Evolutionary conservation across 148 eudicot genomes (phyloP).

Genomic region (Rhododendron vialii): DNA sequence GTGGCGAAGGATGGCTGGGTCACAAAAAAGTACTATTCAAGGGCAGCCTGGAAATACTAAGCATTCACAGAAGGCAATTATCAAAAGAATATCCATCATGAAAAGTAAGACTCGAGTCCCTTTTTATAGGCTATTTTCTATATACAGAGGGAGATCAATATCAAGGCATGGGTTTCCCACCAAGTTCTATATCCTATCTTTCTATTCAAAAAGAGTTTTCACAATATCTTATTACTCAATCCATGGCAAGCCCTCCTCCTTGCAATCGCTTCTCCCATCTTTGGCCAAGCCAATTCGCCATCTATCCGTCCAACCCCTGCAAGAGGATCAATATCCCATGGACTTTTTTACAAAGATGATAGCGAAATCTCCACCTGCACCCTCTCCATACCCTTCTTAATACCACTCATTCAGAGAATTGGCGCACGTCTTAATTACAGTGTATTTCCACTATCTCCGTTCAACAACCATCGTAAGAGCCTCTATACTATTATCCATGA

Average conservation of each 20-base stretch:
- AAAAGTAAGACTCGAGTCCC: not conserved
- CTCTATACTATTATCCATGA: too few species aligned
- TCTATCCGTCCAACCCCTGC: not conserved
- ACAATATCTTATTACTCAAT: not conserved
- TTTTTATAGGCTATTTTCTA: not conserved
- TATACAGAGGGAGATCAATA: not conserved
- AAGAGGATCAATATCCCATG: not conserved
- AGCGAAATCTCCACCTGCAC: not conserved
- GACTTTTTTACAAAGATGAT: not conserved
- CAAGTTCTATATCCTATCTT: not conserved
- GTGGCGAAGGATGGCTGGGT: not conserved
- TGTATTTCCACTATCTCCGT: too few species aligned
- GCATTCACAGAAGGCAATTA: not conserved
- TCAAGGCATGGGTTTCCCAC: not conserved
- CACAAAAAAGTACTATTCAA: not conserved
- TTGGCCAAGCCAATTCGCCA: not conserved
- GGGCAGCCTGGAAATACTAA: not conserved
- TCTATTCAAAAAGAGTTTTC: not conserved
- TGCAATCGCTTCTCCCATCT: not conserved
- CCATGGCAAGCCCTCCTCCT: not conserved
- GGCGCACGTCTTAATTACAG: too few species aligned
- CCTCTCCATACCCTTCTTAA: not conserved
- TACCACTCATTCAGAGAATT: not conserved
- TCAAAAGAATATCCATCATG: not conserved
- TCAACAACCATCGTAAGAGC: too few species aligned